These are phyloP conservation scores for Psilocybe azurescens DNA, from an alignment of 768 basidiomycete species.

Conservation along the genomic window DNA sequence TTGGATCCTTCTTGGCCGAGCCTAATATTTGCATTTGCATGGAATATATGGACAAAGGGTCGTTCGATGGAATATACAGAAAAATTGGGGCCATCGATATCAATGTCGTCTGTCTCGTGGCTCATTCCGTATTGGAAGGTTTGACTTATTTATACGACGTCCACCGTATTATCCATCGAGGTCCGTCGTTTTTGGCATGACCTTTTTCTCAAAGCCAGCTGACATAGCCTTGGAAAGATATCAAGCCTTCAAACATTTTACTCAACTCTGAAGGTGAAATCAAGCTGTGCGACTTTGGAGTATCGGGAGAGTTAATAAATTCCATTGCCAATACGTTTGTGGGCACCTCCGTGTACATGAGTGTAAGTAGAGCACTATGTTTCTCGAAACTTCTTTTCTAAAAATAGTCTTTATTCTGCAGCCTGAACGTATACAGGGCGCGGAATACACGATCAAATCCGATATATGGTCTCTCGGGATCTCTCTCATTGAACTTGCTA, in stretches of 20 bases:
- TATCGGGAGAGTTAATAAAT: conserved; percentile 98
- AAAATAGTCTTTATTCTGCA: conserved; percentile 35
- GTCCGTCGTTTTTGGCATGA: conserved; percentile 48
- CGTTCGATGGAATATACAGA: conserved; percentile 94
- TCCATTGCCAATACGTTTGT: conserved; percentile 99
- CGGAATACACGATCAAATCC: conserved; percentile 97
- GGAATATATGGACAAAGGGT: conserved; percentile 96
- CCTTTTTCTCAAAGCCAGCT: not conserved
- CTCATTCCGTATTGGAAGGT: conserved; percentile 91
- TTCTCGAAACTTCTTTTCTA: not conserved
- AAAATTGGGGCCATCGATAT: conserved; percentile 91
- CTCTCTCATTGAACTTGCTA: conserved; percentile 93
- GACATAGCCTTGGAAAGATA: conserved; percentile 60
- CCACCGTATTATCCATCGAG: conserved; percentile 97
- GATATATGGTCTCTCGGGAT: conserved; percentile 99
- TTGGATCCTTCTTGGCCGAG: conserved; percentile 94
- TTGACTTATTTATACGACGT: conserved; percentile 96
- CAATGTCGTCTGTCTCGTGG: conserved; percentile 92
- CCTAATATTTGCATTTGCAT: conserved; percentile 99
- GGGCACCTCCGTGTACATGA: conserved; percentile 99
- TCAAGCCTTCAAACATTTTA: conserved; percentile 98
- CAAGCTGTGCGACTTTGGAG: conserved; percentile 99
- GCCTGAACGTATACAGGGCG: conserved; percentile 99
- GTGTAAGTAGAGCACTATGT: conserved; percentile 58
- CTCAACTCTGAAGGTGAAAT: conserved; percentile 94